phyloP scores from a whole-genome alignment of 192 early-diverging fungal genomes.

The Coemansia sp. region DNA sequence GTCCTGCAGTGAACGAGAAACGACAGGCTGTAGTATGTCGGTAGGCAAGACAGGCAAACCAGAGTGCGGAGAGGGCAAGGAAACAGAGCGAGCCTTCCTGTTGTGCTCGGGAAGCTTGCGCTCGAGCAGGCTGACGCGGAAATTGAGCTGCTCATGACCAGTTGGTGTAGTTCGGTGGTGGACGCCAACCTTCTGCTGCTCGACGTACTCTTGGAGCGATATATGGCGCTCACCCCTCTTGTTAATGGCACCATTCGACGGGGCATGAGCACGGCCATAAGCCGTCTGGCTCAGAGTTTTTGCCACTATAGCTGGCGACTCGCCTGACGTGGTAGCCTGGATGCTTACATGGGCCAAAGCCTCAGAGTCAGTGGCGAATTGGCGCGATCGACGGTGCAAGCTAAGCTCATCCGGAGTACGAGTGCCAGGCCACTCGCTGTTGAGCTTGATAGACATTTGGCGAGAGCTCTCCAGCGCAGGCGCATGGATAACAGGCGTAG shows the following conservation, averaged over 20 bases:
- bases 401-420: constrained; percentile 10
- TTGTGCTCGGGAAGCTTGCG: constrained; percentile 12
- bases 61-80: constrained; percentile 28
- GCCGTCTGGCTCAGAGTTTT: neutral
- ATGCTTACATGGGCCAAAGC: constrained; percentile 29
- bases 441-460: neutral
- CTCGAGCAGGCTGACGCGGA: constrained; percentile 49
- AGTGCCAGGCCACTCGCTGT: neutral
- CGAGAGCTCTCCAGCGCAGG: neutral
- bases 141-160: constrained; percentile 46
- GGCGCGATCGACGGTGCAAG: constrained; percentile 3
- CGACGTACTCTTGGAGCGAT: constrained; percentile 44
- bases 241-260: neutral
- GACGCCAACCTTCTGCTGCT: constrained; percentile 25
- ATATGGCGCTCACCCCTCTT: neutral
- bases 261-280: neutral
- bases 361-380: constrained; percentile 25
- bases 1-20: neutral
- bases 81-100: constrained; percentile 25
- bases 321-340: constrained; percentile 24
- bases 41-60: neutral
- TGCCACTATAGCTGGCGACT: constrained; percentile 18
- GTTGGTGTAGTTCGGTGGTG: constrained; percentile 4
- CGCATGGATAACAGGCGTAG: neutral
- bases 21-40: neutral